Evolutionary conservation across 2,329 filamentous ascomycete species (phyloP), one percentile per base, ranked within the genome.

Genomic region (Cladorrhinum sp.): DNA sequence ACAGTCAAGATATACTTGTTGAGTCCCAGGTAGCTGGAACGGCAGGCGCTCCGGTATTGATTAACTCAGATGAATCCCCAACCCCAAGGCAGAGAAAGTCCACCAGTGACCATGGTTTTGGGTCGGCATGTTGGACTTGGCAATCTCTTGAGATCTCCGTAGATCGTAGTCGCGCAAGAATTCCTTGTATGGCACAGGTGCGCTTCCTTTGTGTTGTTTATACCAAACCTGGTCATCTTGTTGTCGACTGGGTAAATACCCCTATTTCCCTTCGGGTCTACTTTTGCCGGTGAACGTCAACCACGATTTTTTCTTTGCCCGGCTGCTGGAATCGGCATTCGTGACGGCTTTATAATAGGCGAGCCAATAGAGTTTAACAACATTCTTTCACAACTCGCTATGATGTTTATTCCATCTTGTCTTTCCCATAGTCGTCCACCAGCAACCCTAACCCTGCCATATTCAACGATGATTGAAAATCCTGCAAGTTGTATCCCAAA

Each of bases 281-380:
- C 33, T 57, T 57, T 57, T 57, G 54, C 54, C 54, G 54, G 54
- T 26, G 54, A 49, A 12, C 39, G 33, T 26, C 39, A 28, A 49
- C 39, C 39, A 39, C 53, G 36, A n/a, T 23, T 39, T 23, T 28
- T 36, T 39, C 36, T 55, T 18, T 39, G 12, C 24, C 20, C 53
- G 33, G 53, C 53, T 55, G 53, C 39, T 24, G 8, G 24, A 16
- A 18, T 55, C 53, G 53, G 53, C 23, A 55, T 24, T 42, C 33
- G 33, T 26, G 53, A 55, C 16, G 42, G 42, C 18, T 21, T 46
- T 16, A 46, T 46, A 9, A 36, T 36, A 36, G 33, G 14, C 33
- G 33, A 16, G 8, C 33, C 33, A 36, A 36, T 36, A 36, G 33
- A 36, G 33, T 36, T 36, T 36, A 3, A 36, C 14, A 10, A 36